Conservation (phyloP, 768 basidiomycete genomes). For the Suillus lakei region DNA sequence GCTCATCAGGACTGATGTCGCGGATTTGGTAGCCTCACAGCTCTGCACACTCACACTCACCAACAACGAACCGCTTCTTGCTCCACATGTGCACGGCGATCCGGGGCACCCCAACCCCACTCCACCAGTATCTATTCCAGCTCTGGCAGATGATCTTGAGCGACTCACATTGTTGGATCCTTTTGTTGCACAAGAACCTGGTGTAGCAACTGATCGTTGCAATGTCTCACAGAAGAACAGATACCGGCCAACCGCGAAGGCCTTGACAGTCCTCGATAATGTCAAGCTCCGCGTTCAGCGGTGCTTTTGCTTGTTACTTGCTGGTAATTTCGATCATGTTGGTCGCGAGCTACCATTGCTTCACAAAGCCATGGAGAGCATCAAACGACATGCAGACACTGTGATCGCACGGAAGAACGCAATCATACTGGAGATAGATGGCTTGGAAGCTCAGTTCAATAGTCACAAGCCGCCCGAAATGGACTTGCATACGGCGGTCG, state of each 20-base stretch:
- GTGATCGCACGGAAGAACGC: background rate
- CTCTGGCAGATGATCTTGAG: conserved; percentile 8
- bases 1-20: no score
- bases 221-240: background rate
- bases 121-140: background rate
- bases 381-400: background rate
- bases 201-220: no score
- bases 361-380: background rate
- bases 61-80: no score
- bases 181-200: background rate
- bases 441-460: background rate
- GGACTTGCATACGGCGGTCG: background rate
- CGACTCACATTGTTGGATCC: background rate
- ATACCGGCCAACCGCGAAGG: background rate
- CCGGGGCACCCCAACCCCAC: no score
- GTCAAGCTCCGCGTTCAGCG: background rate
- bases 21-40: no score
- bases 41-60: no score
- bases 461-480: background rate
- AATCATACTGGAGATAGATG: background rate
- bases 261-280: conserved; percentile 1
- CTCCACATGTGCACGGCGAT: no score
- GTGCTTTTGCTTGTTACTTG: background rate
- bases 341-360: background rate
- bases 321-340: background rate